phyloP scores from a whole-genome alignment of 2,329 filamentous ascomycete genomes.

The Hymenoscyphus scutula region DNA sequence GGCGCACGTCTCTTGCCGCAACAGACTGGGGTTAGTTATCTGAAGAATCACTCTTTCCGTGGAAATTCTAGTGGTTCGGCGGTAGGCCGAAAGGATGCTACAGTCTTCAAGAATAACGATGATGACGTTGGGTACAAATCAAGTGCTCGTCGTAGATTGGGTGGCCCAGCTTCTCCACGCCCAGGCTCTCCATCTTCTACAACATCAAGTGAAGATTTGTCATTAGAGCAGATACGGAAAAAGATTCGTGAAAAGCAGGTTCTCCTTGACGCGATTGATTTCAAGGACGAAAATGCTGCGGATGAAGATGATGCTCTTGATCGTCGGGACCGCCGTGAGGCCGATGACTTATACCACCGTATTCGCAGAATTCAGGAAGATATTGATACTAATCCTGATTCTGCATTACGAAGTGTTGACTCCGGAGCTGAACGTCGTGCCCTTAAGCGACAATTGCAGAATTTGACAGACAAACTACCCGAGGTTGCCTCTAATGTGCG shows the following conservation, averaged over 20 bases:
- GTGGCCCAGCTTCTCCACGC: constrained; percentile 71
- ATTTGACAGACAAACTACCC: constrained; percentile 83
- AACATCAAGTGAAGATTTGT: constrained; percentile 75
- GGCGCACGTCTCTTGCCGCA: constrained; percentile 90
- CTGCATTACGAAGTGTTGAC: constrained; percentile 66
- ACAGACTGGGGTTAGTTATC: constrained; percentile 95
- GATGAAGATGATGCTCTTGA: constrained; percentile 94
- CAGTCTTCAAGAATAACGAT: constrained; percentile 94
- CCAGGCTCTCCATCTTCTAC: constrained; percentile 71
- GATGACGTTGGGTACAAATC: constrained; percentile 90
- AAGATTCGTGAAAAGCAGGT: constrained; percentile 93
- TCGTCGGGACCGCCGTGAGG: constrained; percentile 83
- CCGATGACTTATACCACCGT: constrained; percentile 89
- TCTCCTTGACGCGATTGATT: constrained; percentile 92
- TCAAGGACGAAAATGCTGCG: constrained; percentile 82
- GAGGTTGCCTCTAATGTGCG: constrained; percentile 90
- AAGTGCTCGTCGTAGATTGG: constrained; percentile 83
- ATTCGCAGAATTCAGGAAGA: constrained; percentile 91
- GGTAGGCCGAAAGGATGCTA: constrained; percentile 81
- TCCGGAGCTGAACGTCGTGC: constrained; percentile 84
- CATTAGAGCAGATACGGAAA: constrained; percentile 84
- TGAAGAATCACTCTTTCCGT: constrained; percentile 92
- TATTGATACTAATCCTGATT: constrained; percentile 86
- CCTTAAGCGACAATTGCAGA: constrained; percentile 85
- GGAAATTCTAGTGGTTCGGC: constrained; percentile 56